Conservation (phyloP, 331 rosid genomes). For the Quercus lobata region DNA sequence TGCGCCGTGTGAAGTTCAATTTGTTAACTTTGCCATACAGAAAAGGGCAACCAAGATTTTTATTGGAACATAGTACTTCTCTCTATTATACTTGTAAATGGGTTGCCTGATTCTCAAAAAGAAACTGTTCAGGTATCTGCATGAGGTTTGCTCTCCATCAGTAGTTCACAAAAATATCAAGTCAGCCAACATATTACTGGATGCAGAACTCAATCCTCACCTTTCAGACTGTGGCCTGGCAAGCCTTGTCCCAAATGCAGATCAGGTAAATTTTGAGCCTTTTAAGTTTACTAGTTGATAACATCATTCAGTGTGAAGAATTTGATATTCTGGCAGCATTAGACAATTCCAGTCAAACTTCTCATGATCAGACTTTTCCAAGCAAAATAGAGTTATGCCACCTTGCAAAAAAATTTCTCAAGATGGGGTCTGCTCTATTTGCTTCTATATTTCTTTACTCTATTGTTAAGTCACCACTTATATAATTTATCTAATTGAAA, state of each 20-base stretch:
- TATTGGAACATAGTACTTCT: neutral
- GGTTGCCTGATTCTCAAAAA: constrained; percentile 10
- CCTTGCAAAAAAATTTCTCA: neutral
- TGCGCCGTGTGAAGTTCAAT: neutral
- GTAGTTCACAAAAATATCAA: constrained; percentile 82
- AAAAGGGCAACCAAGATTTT: neutral
- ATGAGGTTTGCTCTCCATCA: constrained; percentile 94
- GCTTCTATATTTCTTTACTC: neutral
- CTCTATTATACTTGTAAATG: neutral
- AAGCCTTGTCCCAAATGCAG: constrained; percentile 62
- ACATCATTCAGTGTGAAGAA: neutral
- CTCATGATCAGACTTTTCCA: neutral
- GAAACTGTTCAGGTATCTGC: constrained; percentile 69
- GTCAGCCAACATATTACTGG: constrained; percentile 87
- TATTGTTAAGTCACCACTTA: neutral
- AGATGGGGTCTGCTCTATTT: neutral
- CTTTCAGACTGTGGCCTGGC: constrained; percentile 88
- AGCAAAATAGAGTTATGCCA: neutral
- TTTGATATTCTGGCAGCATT: neutral
- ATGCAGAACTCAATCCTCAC: constrained; percentile 89
- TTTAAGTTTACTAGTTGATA: neutral
- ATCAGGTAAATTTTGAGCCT: constrained; percentile 45
- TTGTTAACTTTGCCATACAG: neutral
- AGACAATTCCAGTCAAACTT: neutral
- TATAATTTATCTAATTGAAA: neutral